Percentiles rank a stretch among this genome's conserved stretches.
Conservation (phyloP, 2,329 filamentous ascomycete species). For the Cladosporium sp. region DNA sequence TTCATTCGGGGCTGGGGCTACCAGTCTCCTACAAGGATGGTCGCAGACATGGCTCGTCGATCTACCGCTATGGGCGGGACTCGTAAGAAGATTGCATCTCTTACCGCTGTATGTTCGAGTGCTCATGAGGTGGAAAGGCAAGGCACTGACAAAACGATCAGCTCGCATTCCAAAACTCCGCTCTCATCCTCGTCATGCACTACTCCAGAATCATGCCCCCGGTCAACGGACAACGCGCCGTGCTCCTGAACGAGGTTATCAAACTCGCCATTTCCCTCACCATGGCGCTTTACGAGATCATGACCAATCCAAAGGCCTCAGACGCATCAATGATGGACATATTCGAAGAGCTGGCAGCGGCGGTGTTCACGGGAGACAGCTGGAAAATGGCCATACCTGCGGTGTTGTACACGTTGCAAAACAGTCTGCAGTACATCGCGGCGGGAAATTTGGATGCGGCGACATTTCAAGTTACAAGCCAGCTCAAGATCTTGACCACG, state of each 20-base stretch:
- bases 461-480: conserved; percentile 89
- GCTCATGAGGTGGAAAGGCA: neutral
- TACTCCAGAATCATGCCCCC: conserved; percentile 94
- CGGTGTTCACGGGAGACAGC: conserved; percentile 83
- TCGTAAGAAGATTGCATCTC: conserved; percentile 8
- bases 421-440: conserved; percentile 88
- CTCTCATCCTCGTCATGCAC: conserved; percentile 80
- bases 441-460: conserved; percentile 88
- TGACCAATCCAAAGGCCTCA: conserved; percentile 75
- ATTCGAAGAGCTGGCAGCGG: conserved; percentile 72
- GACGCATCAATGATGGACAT: conserved; percentile 52
- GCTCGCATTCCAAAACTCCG: conserved; percentile 78
- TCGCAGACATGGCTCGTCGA: conserved; percentile 7
- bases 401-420: conserved; percentile 83
- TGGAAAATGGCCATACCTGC: conserved; percentile 95
- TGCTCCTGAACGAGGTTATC: conserved; percentile 88
- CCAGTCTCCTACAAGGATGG: neutral
- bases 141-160: conserved; percentile 32
- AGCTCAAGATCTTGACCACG: conserved; percentile 89
- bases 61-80: neutral
- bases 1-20: too few species aligned
- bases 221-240: conserved; percentile 74
- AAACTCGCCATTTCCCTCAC: conserved; percentile 84
- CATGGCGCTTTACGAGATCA: conserved; percentile 83
- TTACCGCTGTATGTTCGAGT: conserved; percentile 2